Evolutionary conservation across 805 yeast species (phyloP), one percentile per base, ranked within the genome.

Genomic region (Myxozyma udenii): DNA sequence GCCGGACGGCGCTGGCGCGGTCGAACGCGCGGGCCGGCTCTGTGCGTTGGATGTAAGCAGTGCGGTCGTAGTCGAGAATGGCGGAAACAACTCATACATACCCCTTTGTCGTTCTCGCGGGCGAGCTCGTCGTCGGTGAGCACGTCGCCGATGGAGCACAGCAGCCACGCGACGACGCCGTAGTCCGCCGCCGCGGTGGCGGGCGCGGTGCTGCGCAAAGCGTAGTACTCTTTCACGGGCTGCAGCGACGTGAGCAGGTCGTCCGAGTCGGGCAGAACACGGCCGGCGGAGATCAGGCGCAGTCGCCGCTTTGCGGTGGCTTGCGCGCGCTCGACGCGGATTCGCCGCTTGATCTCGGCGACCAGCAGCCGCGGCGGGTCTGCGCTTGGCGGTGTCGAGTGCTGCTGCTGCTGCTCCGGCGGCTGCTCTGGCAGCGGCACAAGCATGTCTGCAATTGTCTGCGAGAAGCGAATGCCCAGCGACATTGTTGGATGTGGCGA

Each of bases 141-240:
- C 12, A 73, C 76, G 30, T 80, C 88, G 4, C 96, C 95, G 12
- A 87, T 75, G 3, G 87, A 77, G 69, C 95, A 87, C 65, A 87
- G 95, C 3, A 88, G 74, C 62, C 82, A 86, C n/a, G 84, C 70
- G 41, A 69, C 69, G 41, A 32, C 45, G 12, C 46, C 39, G 12
- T 57, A n/a, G 40, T 33, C 42, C 25, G 16, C 35, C 46, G 41
- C 33, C 30, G 32, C 38, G 18, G 18, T 30, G 43, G n/a, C 47
- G 47, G 14, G 41, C 26, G 3, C 46, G 38, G 30, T 32, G 51
- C 5, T 49, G 46, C 12, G 42, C 44, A 50, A 60, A 21, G 47
- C 49, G 1, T 45, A 24, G n/a, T 37, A 32, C 36, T 38, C 23
- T 25, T 47, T 22, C 24, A 44, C 63, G 57, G 41, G 72, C 68